These are phyloP conservation scores for Epichloe amarillans DNA, from an alignment of 2,329 filamentous ascomycete genomes.

Conservation along the genomic window DNA sequence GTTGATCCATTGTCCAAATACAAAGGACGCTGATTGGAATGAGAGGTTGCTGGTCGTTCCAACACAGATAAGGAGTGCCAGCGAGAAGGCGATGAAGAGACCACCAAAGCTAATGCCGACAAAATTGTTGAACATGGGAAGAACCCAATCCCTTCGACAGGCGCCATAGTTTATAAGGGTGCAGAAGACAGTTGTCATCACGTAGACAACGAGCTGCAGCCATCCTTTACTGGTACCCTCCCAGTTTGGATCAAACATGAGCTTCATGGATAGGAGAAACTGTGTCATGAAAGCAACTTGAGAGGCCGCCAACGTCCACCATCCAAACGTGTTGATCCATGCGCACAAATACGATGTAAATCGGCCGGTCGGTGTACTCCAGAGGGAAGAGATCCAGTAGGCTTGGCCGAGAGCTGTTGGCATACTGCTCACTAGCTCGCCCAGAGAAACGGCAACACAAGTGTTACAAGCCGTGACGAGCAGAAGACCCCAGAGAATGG, in stretches of 20 bases:
- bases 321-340: conserved; percentile 48
- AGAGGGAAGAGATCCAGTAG: conserved; percentile 34
- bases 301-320: conserved; percentile 43
- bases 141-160: conserved; percentile 28
- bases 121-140: conserved; percentile 41
- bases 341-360: conserved; percentile 43
- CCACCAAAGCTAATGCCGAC: conserved; percentile 38
- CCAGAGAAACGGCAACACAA: conserved; percentile 40
- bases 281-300: conserved; percentile 45
- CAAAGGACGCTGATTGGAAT: conserved; percentile 37
- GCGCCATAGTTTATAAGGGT: conserved; percentile 37
- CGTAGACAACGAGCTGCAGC: conserved; percentile 41
- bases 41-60: conserved; percentile 28
- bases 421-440: conserved; percentile 44
- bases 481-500: conserved; percentile 40
- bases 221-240: conserved; percentile 30
- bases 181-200: conserved; percentile 33
- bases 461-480: conserved; percentile 39
- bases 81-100: conserved; percentile 37
- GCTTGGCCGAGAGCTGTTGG: conserved; percentile 47
- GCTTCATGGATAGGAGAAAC: conserved; percentile 43
- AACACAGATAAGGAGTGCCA: conserved; percentile 39
- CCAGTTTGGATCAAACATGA: conserved; percentile 37
- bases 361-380: conserved; percentile 27
- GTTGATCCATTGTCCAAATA: conserved; percentile 36